These are phyloP conservation scores for Tritrichomonas foetus DNA, from an alignment of 208 protist genomes.

Conservation along the genomic window DNA sequence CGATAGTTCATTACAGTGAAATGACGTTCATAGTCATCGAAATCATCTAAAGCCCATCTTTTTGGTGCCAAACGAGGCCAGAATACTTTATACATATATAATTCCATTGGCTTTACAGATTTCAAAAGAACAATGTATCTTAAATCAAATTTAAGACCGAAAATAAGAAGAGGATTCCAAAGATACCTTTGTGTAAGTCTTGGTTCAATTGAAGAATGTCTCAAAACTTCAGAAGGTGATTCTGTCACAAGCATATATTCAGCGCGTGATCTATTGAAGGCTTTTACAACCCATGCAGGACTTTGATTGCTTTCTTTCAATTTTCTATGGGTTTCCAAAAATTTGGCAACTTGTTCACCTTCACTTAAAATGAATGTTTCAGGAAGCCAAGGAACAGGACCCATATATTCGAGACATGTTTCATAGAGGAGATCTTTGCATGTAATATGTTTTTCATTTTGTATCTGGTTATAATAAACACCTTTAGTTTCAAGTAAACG, in stretches of 20 bases:
- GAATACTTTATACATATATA: conserved; percentile 25
- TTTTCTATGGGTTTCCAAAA: background rate
- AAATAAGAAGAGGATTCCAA: conserved; percentile 5
- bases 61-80: conserved; percentile 1
- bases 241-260: background rate
- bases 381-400: background rate
- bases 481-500: background rate
- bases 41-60: background rate
- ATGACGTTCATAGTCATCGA: background rate
- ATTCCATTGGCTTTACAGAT: background rate
- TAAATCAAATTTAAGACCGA: background rate
- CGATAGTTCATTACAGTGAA: conserved; percentile 35
- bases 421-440: background rate
- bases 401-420: background rate
- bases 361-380: conserved; percentile 5
- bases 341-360: background rate
- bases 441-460: background rate
- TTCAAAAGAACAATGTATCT: conserved; percentile 19
- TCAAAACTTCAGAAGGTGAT: background rate
- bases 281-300: background rate
- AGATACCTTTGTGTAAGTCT: background rate
- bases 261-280: background rate
- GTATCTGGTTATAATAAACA: conserved; percentile 9
- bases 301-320: background rate
- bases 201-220: background rate